A percentile compares a stretch with the other conserved stretches of the same genome.
These are phyloP conservation scores for Hepatocystis sp. DNA, from an alignment of 169 alveolate species.

Conservation along the genomic window DNA sequence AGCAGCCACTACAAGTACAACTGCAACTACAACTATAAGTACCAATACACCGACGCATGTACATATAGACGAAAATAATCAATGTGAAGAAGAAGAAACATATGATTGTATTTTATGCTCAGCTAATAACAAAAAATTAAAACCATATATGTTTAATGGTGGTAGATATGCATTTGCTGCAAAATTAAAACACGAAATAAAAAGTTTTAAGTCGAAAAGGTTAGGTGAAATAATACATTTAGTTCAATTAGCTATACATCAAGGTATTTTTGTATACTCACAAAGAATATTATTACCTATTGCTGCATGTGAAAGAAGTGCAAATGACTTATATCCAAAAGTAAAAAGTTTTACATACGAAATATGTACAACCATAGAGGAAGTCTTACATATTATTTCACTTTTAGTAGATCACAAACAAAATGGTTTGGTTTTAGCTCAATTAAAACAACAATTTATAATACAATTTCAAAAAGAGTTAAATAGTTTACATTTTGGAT, in stretches of 20 bases:
- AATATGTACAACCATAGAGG: conserved; percentile 79
- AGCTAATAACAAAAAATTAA: conserved; percentile 21
- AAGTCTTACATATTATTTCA: conserved; percentile 81
- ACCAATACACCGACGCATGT: too few species aligned
- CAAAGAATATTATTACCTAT: conserved; percentile 86
- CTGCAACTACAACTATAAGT: too few species aligned
- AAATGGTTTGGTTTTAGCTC: conserved; percentile 85
- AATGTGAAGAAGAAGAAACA: too few species aligned
- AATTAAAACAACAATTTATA: conserved; percentile 85
- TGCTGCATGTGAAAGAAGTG: conserved; percentile 86
- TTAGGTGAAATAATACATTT: conserved; percentile 85
- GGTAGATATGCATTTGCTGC: conserved; percentile 88
- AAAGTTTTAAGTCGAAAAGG: conserved; percentile 81
- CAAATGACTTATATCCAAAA: conserved; percentile 85
- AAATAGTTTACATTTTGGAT: conserved; percentile 83
- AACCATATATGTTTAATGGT: conserved; percentile 80
- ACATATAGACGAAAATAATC: too few species aligned
- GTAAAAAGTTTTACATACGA: conserved; percentile 79
- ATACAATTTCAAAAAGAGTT: conserved; percentile 84
- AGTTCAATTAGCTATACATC: conserved; percentile 85
- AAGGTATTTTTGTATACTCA: conserved; percentile 85
- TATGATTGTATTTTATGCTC: conserved; percentile 55
- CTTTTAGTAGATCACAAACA: conserved; percentile 82
- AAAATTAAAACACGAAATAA: conserved; percentile 78
- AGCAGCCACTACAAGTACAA: too few species aligned